Percentiles rank a stretch among this genome's conserved stretches.
Conservation (phyloP, 2,329 filamentous ascomycete species). For the Graphilbum sp. region DNA sequence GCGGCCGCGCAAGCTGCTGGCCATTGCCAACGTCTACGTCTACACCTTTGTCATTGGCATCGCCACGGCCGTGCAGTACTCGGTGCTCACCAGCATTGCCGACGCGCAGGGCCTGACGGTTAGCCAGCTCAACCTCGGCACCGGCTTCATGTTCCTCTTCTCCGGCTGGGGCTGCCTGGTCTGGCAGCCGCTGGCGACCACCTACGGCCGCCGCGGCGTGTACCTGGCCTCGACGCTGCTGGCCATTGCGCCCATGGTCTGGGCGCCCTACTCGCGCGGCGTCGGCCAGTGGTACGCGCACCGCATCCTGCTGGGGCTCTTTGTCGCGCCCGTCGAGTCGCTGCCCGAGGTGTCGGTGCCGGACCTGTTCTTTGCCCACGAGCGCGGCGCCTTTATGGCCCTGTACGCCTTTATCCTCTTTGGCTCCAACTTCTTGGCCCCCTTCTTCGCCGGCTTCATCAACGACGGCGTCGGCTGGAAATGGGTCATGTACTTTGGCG, state of each 20-base stretch:
- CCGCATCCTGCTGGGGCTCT: constrained; percentile 25
- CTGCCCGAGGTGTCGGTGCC: constrained; percentile 22
- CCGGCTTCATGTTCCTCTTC: constrained; percentile 29
- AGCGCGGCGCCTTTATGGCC: constrained; percentile 21
- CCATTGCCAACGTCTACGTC: constrained; percentile 14
- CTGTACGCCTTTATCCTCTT: constrained; percentile 26
- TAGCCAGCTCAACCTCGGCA: constrained; percentile 28
- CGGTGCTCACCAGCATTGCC: constrained; percentile 29
- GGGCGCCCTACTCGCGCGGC: constrained; percentile 21
- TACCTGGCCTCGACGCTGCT: constrained; percentile 13
- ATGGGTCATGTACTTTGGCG: constrained; percentile 35
- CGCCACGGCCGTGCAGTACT: constrained; percentile 30
- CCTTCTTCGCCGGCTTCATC: constrained; percentile 32
- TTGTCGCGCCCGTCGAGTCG: constrained; percentile 27
- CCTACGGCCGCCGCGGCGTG: constrained; percentile 20
- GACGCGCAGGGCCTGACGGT: constrained; percentile 28
- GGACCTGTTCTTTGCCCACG: constrained; percentile 13
- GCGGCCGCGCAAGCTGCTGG: constrained; percentile 28
- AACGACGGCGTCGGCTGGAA: constrained; percentile 29
- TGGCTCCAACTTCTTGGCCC: constrained; percentile 27
- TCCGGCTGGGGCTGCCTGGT: constrained; percentile 27
- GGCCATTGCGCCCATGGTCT: constrained; percentile 18
- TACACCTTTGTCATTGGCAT: constrained; percentile 33
- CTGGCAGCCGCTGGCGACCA: constrained; percentile 29
- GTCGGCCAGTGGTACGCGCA: constrained; percentile 27